These are phyloP conservation scores for Salvia splendens DNA, from an alignment of 257 asterid species.

Conservation along the genomic window DNA sequence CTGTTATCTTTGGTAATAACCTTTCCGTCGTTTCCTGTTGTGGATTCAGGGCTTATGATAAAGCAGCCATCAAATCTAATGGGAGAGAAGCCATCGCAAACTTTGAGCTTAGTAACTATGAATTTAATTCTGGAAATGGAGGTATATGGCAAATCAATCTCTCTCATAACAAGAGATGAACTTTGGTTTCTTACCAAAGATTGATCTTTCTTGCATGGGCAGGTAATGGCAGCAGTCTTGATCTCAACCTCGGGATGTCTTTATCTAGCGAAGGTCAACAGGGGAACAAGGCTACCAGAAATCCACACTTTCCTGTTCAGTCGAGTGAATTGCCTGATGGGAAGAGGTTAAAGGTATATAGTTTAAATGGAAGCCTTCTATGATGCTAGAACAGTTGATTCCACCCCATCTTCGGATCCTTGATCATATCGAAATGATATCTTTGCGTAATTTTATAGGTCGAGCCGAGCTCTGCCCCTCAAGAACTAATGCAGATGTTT, in stretches of 20 bases:
- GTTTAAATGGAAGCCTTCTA: not conserved
- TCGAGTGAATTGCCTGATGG: constrained; percentile 46
- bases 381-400: constrained; percentile 11
- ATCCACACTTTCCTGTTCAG: constrained; percentile 37
- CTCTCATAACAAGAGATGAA: not conserved
- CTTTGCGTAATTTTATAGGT: constrained; percentile 37
- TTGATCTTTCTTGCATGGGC: not conserved
- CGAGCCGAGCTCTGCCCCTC: constrained; percentile 44
- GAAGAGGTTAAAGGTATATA: constrained; percentile 57
- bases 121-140: constrained; percentile 43
- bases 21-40: constrained; percentile 30
- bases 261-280: constrained; percentile 48
- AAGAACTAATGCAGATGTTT: constrained; percentile 49
- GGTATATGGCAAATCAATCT: constrained; percentile 35
- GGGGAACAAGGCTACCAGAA: constrained; percentile 36
- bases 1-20: constrained; percentile 33
- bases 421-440: constrained; percentile 7
- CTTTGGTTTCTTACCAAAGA: not conserved
- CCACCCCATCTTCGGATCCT: not conserved
- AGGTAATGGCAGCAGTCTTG: constrained; percentile 66
- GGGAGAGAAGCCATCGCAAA: constrained; percentile 73
- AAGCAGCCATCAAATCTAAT: constrained; percentile 63
- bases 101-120: constrained; percentile 53
- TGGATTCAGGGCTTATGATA: constrained; percentile 74
- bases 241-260: constrained; percentile 88